Evolutionary conservation across 75 land plant genomes (phyloP), one percentile per base, ranked within the genome.

Genomic region (Cunninghamia lanceolata): DNA sequence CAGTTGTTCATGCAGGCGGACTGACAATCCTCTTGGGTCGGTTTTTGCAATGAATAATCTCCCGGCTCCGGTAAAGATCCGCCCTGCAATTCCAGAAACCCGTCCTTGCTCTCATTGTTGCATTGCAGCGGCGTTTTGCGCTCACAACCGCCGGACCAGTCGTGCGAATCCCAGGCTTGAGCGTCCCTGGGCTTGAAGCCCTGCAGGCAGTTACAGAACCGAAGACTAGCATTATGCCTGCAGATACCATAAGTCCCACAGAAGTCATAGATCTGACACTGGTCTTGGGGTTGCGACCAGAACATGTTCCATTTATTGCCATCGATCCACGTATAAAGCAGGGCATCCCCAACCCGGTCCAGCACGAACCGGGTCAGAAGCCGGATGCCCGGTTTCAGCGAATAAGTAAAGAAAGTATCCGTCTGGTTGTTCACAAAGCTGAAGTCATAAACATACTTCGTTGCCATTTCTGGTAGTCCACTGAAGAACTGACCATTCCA

Each of bases 221-320:
- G 87, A 8, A 7, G 9, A 52, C 0, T 42, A 4, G 82, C 40
- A 0, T 38, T 17, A 0, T 76, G 34, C 63, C 32, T 28, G 87
- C 96, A 95, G 59, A 89, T 17, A 36, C 93, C 93, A 4, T 91
- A 42, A 15, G 50, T 39, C 45, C 96, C 96, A 84, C 96, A 95
- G 42, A 88, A 52, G 15, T 87, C 91, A 59, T 89, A 88, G 11
- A 92, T 93, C 16, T 89, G n/a, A 86, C 96, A 95, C 10, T 34
- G 81, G 71, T 80, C 81, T 47, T 86, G 89, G 10, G 96, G 96
- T 84, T 88, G 90, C 32, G 86, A 70, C 96, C 96, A 95, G 84
- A 92, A 91, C 89, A 80, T 88, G 85, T 80, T 88, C 96, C 96
- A 94, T 28, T 83, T 84, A 52, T 86, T 15, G 50, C 35, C 34